phyloP scores from a whole-genome alignment of 2,329 filamentous ascomycete species.

The Grosmannia serpens region DNA sequence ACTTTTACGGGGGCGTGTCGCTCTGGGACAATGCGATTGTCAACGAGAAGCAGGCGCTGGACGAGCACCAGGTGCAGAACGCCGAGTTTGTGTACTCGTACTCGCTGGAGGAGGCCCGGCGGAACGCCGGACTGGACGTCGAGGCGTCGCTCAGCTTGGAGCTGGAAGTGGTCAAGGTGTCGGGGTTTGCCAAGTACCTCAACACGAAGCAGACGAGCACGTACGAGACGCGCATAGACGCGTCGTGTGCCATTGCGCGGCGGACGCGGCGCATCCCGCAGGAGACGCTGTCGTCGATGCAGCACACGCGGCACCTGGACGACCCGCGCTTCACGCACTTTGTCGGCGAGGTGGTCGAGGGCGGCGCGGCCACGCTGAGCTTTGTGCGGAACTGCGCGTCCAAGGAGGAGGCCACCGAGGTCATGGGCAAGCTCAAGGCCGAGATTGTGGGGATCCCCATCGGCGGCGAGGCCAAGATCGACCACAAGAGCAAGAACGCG shows the following conservation, averaged over 20 bases:
- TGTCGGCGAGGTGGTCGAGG: background rate
- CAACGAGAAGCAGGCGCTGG: background rate
- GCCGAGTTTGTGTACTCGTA: background rate
- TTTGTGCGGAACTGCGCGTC: background rate
- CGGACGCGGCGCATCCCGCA: background rate
- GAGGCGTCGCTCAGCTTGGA: background rate
- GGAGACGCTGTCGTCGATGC: background rate
- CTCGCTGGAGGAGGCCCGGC: background rate
- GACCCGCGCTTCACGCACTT: background rate
- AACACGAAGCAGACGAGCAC: background rate
- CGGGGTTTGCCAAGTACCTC: background rate
- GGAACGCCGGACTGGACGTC: background rate
- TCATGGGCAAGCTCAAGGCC: background rate
- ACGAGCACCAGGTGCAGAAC: background rate
- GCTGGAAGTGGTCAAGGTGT: background rate
- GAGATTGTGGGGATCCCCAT: background rate
- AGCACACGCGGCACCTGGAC: background rate
- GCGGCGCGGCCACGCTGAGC: background rate
- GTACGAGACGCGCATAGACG: background rate
- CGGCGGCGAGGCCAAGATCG: background rate
- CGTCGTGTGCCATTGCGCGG: background rate
- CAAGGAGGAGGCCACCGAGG: background rate
- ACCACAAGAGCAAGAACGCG: background rate
- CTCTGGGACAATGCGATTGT: background rate
- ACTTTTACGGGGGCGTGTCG: background rate